These are phyloP conservation scores for Fomitopsis serialis DNA, from an alignment of 768 basidiomycete genomes.

Conservation along the genomic window DNA sequence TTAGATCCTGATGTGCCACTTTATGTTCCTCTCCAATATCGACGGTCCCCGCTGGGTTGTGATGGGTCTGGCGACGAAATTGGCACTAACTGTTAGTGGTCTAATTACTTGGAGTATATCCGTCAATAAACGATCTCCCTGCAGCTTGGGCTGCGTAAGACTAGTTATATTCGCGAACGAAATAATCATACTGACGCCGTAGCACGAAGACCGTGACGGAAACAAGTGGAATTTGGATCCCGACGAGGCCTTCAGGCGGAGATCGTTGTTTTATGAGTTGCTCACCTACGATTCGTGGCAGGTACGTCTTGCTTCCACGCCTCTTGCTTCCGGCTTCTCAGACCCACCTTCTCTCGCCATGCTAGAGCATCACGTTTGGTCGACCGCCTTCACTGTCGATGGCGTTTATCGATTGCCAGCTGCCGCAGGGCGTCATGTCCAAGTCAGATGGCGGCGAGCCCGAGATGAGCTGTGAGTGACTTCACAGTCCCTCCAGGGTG, in stretches of 20 bases:
- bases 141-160: slow-evolving; percentile 65
- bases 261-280: slow-evolving; percentile 60
- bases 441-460: slow-evolving; percentile 42
- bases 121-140: slow-evolving; percentile 7
- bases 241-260: slow-evolving; percentile 52
- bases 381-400: slow-evolving; percentile 62
- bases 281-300: slow-evolving; percentile 68
- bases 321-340: neutral
- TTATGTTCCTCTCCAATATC: slow-evolving; percentile 40
- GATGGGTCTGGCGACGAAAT: slow-evolving; percentile 67
- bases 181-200: neutral
- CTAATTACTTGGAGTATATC: neutral
- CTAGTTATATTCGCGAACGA: neutral
- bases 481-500: neutral
- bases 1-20: slow-evolving; percentile 52
- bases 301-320: slow-evolving; percentile 28
- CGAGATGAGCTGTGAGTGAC: slow-evolving; percentile 56
- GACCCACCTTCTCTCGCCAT: neutral
- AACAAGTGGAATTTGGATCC: slow-evolving; percentile 55
- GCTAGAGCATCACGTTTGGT: slow-evolving; percentile 65
- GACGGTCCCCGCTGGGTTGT: slow-evolving; percentile 62
- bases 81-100: slow-evolving; percentile 57
- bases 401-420: slow-evolving; percentile 50
- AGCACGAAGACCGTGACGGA: slow-evolving; percentile 55
- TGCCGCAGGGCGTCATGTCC: slow-evolving; percentile 36